These are phyloP conservation scores for Rhipidocladum racemiflorum DNA, from an alignment of 176 grass and related monocot species.

Conservation along the genomic window DNA sequence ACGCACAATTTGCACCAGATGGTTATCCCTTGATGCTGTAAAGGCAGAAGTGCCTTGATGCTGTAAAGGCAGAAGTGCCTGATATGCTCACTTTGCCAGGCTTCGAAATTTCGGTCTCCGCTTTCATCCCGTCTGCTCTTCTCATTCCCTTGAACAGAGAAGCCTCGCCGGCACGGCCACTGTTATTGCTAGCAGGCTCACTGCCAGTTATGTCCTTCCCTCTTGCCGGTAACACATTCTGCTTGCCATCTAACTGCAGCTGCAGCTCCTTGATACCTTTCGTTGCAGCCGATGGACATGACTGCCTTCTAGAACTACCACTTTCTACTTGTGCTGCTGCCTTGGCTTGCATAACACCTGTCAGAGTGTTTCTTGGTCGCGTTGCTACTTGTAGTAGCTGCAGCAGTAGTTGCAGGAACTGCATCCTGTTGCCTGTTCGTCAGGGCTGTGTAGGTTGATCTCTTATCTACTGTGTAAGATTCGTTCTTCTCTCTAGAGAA, in stretches of 20 bases:
- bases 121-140: constrained; percentile 15
- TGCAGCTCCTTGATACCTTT: constrained; percentile 17
- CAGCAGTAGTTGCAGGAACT: neutral
- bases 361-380: constrained; percentile 30
- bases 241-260: neutral
- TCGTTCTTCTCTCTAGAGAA: constrained; percentile 24
- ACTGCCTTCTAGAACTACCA: neutral
- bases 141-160: neutral
- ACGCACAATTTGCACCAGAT: too few relatives aligned
- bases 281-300: neutral
- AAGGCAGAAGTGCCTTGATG: too few relatives aligned
- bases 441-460: neutral
- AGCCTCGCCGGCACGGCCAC: neutral
- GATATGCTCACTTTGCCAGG: neutral
- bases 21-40: too few relatives aligned
- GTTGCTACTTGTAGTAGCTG: neutral
- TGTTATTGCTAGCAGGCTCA: too few relatives aligned
- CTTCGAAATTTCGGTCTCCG: neutral
- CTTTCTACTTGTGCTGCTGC: neutral
- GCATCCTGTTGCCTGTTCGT: neutral
- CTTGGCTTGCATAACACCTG: constrained; percentile 14
- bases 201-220: neutral
- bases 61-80: too few relatives aligned
- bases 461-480: neutral
- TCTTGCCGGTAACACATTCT: neutral